Conservation (phyloP, 305 asterid genomes). For the Rubia balearica region DNA sequence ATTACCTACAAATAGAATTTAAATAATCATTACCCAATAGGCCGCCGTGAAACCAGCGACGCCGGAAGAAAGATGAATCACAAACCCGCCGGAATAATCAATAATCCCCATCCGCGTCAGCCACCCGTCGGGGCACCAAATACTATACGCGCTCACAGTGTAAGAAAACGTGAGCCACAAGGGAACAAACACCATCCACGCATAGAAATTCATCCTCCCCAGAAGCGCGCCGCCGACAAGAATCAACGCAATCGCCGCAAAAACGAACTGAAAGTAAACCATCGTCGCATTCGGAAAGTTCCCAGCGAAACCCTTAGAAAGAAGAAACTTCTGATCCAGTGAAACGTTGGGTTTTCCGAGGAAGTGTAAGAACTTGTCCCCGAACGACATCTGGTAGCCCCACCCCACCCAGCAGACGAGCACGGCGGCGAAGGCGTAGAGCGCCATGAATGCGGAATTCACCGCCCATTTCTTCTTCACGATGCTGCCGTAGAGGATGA, state of each 20-base stretch:
- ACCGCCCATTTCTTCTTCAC: conserved; percentile 82
- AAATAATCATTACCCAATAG: conserved; percentile 39
- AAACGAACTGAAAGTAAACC: conserved; percentile 68
- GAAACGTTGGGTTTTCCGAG: conserved; percentile 45
- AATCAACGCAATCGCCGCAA: conserved; percentile 65
- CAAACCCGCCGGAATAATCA: conserved; percentile 68
- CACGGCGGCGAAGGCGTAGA: conserved; percentile 66
- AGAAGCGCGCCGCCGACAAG: conserved; percentile 58
- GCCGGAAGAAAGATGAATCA: conserved; percentile 68
- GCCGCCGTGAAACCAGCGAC: conserved; percentile 80
- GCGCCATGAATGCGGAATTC: conserved; percentile 74
- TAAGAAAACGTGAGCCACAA: conserved; percentile 69
- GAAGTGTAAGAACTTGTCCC: conserved; percentile 35
- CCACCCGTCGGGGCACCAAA: conserved; percentile 72
- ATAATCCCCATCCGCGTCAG: conserved; percentile 40
- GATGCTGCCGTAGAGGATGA: conserved; percentile 61
- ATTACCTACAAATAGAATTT: no score
- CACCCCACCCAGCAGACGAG: conserved; percentile 70
- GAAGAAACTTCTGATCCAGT: conserved; percentile 42
- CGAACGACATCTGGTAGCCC: conserved; percentile 67
- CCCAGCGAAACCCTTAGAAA: conserved; percentile 21
- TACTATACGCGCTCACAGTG: conserved; percentile 52
- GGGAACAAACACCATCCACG: conserved; percentile 79
- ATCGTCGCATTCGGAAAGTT: conserved; percentile 53
- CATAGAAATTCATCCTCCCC: conserved; percentile 63